phyloP scores from a whole-genome alignment of 345 rosid species.

The Murraya koenigii region DNA sequence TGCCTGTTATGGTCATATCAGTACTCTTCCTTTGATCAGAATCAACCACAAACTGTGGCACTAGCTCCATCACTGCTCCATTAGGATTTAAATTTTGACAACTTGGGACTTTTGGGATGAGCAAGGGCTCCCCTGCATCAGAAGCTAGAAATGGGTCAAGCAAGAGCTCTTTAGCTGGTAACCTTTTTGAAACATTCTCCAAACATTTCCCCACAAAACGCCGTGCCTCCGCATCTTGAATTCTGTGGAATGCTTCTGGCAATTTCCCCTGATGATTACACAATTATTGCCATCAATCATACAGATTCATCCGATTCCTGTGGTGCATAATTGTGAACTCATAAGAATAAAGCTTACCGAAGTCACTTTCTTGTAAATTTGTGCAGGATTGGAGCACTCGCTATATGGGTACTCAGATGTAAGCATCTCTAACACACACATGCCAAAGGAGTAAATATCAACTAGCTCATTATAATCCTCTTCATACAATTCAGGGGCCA shows the following conservation, averaged over 20 bases:
- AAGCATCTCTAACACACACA: slow-evolving; percentile 94
- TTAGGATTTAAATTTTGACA: slow-evolving; percentile 29
- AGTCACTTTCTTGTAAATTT: slow-evolving; percentile 95
- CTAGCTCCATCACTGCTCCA: slow-evolving; percentile 25
- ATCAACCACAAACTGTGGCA: slow-evolving; percentile 32
- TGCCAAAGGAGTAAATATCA: slow-evolving; percentile 88
- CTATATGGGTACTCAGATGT: slow-evolving; percentile 84
- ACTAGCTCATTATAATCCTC: slow-evolving; percentile 95
- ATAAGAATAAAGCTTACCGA: slow-evolving; percentile 43
- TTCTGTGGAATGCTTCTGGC: slow-evolving; percentile 74
- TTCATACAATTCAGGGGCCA: slow-evolving; percentile 97
- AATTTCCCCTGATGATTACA: slow-evolving; percentile 61
- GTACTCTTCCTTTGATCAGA: slow-evolving; percentile 44
- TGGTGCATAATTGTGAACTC: not conserved
- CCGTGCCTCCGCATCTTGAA: slow-evolving; percentile 61
- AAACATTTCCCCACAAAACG: slow-evolving; percentile 78
- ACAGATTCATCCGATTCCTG: not conserved
- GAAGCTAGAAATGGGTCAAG: slow-evolving; percentile 62
- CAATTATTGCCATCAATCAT: not conserved
- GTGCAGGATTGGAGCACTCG: slow-evolving; percentile 91
- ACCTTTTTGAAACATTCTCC: slow-evolving; percentile 62
- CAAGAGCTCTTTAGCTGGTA: slow-evolving; percentile 73
- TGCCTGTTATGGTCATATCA: slow-evolving; percentile 79
- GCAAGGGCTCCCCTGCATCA: slow-evolving; percentile 34
- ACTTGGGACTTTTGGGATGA: slow-evolving; percentile 22